These are phyloP conservation scores for Sporothrix brasiliensis DNA, from an alignment of 2,329 filamentous ascomycete genomes.

Conservation along the genomic window DNA sequence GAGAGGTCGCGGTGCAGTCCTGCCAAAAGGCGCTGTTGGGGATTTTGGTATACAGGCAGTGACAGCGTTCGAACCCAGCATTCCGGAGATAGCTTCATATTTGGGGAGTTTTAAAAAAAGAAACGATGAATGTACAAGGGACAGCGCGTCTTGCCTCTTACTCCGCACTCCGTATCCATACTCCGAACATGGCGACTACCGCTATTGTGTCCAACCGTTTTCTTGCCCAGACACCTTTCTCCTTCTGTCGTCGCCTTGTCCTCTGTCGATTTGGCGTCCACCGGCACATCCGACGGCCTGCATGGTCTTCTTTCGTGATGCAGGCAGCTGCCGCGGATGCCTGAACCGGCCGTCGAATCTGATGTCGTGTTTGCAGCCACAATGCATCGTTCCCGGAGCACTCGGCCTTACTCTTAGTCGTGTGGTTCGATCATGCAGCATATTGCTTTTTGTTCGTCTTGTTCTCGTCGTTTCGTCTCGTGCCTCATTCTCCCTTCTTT, in stretches of 20 bases:
- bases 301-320: background rate
- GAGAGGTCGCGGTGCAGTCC: no score
- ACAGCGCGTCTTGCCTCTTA: background rate
- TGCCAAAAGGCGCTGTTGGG: background rate
- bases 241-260: background rate
- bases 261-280: background rate
- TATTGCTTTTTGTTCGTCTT: background rate
- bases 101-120: background rate
- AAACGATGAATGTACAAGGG: background rate
- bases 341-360: conserved; percentile 7
- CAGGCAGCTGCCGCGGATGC: conserved; percentile 3
- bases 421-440: background rate
- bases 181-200: no score
- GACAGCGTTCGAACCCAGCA: background rate
- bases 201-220: background rate
- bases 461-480: background rate
- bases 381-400: background rate
- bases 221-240: background rate
- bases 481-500: background rate
- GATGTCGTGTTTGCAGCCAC: conserved; percentile 4
- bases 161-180: no score
- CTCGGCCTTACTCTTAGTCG: background rate
- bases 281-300: background rate
- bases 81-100: background rate
- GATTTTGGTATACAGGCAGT: background rate